Evolutionary conservation across 2,329 filamentous ascomycete genomes (phyloP), one percentile per base, ranked within the genome.

Genomic region (Cordyceps cateniannulata): DNA sequence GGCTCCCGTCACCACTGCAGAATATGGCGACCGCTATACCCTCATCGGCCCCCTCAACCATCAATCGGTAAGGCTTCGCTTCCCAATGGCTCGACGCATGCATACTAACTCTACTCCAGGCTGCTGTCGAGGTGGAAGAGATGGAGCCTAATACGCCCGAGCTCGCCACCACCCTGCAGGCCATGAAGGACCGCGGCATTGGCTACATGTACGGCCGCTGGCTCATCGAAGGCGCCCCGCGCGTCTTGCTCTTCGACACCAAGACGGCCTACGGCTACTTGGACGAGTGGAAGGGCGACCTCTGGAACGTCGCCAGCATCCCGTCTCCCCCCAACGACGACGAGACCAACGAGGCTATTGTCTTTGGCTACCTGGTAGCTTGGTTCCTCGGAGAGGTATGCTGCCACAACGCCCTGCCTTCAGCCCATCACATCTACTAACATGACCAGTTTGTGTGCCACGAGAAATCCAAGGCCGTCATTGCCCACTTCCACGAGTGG

Each of bases 401-500:
- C 20, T 9, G 22, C 44, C 4, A 12, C 29, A 22, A 7, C 42
- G n/a, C 0, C 8, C 29, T n/a, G 9, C 45, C 16, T 16, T 9
- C 48, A 35, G 32, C 20, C 10, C 8, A 24, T n/a, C 2, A 49
- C 22, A 16, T 49, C 38, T 48, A 52, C 62, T 67, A 63, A 67
- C 63, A 51, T 64, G 9, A 45, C 22, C 68, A 96, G 93, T 98
- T 93, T 74, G 91, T 96, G 64, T 91, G 88, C 70, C 93, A 96
- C 73, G 93, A 98, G 76, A 95, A 90, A 76, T 88, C 87, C 66
- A 90, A 86, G 70, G 95, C 95, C 3, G 91, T 99, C 65, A 95
- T 98, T 74, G 95, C 93, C 60, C 95, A 99, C 75, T 98, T 98
- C 80, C 95, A 99, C 79, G 95, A 99, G 76, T 99, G 95, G 95